Conservation (phyloP, 1,284 basidiomycete genomes). For the Apiotrichum montevideense region DNA sequence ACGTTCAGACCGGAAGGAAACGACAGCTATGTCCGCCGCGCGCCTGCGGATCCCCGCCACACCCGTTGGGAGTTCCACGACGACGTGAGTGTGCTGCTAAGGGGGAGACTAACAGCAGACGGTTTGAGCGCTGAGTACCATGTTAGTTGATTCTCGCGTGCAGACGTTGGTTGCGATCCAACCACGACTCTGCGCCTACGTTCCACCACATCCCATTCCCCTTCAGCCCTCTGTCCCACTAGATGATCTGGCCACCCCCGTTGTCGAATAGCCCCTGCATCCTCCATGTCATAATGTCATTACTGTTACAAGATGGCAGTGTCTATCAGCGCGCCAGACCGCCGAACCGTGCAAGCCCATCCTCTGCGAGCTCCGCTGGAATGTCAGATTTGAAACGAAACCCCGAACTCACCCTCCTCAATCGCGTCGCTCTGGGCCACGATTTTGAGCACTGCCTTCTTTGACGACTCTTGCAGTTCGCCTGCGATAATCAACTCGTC, state of each 20-base stretch:
- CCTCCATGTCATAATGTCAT: constrained; percentile 9
- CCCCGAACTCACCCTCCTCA: constrained; percentile 48
- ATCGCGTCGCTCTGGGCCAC: constrained; percentile 53
- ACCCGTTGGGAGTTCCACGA: constrained; percentile 45
- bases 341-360: constrained; percentile 42
- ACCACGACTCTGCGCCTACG: not conserved
- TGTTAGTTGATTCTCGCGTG: too few species aligned
- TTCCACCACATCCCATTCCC: not conserved
- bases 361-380: constrained; percentile 41
- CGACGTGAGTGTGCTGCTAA: constrained; percentile 33
- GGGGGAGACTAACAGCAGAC: constrained; percentile 9
- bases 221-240: not conserved
- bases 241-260: too few species aligned
- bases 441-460: constrained; percentile 89
- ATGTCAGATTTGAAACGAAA: not conserved
- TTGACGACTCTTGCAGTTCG: constrained; percentile 96
- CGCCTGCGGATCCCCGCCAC: constrained; percentile 43
- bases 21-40: constrained; percentile 40
- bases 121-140: not conserved
- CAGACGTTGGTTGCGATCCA: too few species aligned
- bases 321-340: constrained; percentile 23
- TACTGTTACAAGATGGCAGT: constrained; percentile 2
- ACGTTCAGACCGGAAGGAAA: constrained; percentile 40
- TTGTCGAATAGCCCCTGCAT: not conserved
- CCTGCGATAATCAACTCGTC: constrained; percentile 98